Evolutionary conservation across 2,329 filamentous ascomycete species (phyloP).

Genomic region (Stagonosporopsis tanaceti): DNA sequence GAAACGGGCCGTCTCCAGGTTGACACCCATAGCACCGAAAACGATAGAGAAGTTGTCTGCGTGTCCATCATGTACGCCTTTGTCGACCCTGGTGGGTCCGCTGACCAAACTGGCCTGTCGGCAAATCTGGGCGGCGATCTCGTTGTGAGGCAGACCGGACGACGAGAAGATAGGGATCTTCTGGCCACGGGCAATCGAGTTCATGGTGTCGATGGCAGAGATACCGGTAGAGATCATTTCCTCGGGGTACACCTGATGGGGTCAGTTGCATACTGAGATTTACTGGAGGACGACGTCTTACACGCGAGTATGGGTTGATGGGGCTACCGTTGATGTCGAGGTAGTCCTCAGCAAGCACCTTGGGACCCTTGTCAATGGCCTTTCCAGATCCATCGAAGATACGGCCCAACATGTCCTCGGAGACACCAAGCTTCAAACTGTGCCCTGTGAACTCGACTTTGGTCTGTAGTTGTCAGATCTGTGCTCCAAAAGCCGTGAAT

Average conservation of each 20-base stretch:
- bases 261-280: conserved; percentile 34
- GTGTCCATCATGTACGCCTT: conserved; percentile 94
- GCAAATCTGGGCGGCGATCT: conserved; percentile 98
- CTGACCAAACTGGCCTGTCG: conserved; percentile 94
- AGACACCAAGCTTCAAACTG: conserved; percentile 97
- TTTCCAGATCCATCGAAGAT: conserved; percentile 98
- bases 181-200: conserved; percentile 90
- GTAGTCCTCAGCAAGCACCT: conserved; percentile 97
- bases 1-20: conserved; percentile 98
- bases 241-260: conserved; percentile 86
- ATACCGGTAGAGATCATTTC: conserved; percentile 99
- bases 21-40: conserved; percentile 99
- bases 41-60: conserved; percentile 99
- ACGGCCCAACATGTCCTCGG: conserved; percentile 98
- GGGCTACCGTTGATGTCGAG: conserved; percentile 98
- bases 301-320: conserved; percentile 97
- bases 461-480: conserved; percentile 65
- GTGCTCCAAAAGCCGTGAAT: conserved; percentile 20
- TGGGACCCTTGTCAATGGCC: conserved; percentile 98
- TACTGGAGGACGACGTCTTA: conserved; percentile 56
- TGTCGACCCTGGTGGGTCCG: conserved; percentile 91
- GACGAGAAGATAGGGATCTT: conserved; percentile 99
- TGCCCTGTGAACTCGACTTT: conserved; percentile 97
- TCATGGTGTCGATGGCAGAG: conserved; percentile 98
- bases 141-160: conserved; percentile 97